Evolutionary conservation across 1,284 basidiomycete genomes (phyloP).

Genomic region (Boletus albobrunnescens): DNA sequence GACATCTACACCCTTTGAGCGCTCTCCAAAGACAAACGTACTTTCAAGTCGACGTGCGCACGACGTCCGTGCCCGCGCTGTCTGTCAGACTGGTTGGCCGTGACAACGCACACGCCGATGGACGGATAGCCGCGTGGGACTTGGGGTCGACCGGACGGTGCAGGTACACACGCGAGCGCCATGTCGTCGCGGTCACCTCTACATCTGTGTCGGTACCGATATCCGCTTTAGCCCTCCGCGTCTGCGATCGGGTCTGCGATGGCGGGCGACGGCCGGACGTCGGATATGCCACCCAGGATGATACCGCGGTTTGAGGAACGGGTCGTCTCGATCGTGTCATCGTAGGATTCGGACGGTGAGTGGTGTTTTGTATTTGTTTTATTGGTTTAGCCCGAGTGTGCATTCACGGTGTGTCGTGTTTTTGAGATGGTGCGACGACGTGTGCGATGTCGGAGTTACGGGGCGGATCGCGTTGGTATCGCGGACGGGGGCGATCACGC

Average conservation of each 20-base stretch:
- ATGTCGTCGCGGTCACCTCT: slow-evolving; percentile 13
- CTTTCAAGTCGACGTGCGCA: slow-evolving; percentile 34
- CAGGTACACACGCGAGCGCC: too few relatives aligned
- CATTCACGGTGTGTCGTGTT: too few relatives aligned
- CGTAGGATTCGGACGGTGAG: slow-evolving; percentile 45
- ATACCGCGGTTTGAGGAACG: slow-evolving; percentile 28
- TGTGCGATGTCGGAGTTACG: slow-evolving; percentile 23
- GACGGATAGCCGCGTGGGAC: slow-evolving; percentile 34
- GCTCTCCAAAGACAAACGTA: slow-evolving; percentile 45
- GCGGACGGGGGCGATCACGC: slow-evolving; percentile 9
- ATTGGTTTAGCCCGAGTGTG: too few relatives aligned
- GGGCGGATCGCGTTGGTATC: slow-evolving; percentile 21
- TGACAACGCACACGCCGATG: neutral
- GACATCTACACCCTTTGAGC: slow-evolving; percentile 31
- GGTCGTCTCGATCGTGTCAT: slow-evolving; percentile 38
- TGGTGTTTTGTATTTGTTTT: too few relatives aligned
- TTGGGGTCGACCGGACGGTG: slow-evolving; percentile 42
- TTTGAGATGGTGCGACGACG: slow-evolving; percentile 3
- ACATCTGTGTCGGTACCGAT: too few relatives aligned
- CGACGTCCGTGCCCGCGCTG: slow-evolving; percentile 20
- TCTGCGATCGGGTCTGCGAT: too few relatives aligned
- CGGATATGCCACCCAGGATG: neutral
- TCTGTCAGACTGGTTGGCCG: slow-evolving; percentile 34
- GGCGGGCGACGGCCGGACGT: neutral
- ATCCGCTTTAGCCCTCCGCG: too few relatives aligned